Percentiles rank a stretch among this genome's conserved stretches.
These are phyloP conservation scores for Physcia stellaris DNA, from an alignment of 495 filamentous ascomycete genomes.

Conservation along the genomic window DNA sequence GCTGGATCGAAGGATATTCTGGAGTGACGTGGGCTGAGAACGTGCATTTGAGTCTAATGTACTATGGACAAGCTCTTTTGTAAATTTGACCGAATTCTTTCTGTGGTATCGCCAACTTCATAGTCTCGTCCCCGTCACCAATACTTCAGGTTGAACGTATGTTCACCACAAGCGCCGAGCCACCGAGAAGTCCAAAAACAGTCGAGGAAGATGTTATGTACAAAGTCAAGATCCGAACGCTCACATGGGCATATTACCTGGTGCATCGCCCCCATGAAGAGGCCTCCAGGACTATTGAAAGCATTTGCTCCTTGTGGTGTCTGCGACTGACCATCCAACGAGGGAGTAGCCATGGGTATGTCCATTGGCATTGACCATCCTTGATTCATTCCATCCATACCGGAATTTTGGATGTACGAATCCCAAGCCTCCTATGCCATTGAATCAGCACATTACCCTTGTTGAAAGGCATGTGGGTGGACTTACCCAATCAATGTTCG, in stretches of 20 bases:
- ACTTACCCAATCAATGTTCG: constrained; percentile 70
- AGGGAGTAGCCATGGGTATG: constrained; percentile 10
- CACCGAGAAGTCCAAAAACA: no score
- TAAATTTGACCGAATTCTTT: no score
- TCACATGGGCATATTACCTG: constrained; percentile 18
- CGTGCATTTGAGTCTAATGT: no score
- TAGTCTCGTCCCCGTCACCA: no score
- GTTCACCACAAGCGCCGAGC: no score
- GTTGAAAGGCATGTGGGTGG: background rate
- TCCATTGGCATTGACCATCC: constrained; percentile 31
- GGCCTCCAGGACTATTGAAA: constrained; percentile 5
- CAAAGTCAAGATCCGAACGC: no score
- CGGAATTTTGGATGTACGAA: constrained; percentile 38
- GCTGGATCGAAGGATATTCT: no score
- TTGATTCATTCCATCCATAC: constrained; percentile 30
- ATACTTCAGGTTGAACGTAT: no score
- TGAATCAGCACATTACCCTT: constrained; percentile 10
- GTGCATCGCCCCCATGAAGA: constrained; percentile 13
- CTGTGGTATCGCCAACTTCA: no score
- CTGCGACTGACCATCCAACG: constrained; percentile 10
- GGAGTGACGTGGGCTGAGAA: no score
- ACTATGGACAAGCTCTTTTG: no score
- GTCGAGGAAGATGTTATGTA: no score
- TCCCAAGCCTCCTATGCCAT: constrained; percentile 39
- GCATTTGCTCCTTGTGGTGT: constrained; percentile 4